A percentile compares a stretch with the other conserved stretches of the same genome.
These are phyloP conservation scores for Orbilia quercus DNA, from an alignment of 2,329 filamentous ascomycete genomes.

Conservation along the genomic window DNA sequence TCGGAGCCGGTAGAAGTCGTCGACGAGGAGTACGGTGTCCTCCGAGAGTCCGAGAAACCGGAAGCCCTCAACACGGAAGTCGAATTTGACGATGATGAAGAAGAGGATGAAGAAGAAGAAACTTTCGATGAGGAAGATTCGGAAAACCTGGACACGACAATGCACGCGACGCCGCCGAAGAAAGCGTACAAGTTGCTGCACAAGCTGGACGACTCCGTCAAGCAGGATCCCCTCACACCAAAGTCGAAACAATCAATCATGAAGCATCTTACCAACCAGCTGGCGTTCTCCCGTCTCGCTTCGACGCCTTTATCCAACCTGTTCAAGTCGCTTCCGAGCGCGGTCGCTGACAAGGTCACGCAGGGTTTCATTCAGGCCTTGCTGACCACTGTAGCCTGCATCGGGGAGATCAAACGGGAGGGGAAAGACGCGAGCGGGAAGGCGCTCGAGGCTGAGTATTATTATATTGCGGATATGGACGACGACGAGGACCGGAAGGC, in stretches of 20 bases:
- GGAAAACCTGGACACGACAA: conserved; percentile 26
- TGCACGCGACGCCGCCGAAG: conserved; percentile 16
- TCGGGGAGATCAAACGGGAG: conserved; percentile 87
- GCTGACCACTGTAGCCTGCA: conserved; percentile 78
- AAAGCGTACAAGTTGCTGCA: conserved; percentile 39
- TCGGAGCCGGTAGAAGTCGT: conserved; percentile 7
- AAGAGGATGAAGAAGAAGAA: conserved; percentile 72
- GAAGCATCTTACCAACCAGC: conserved; percentile 93
- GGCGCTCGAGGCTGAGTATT: conserved; percentile 93
- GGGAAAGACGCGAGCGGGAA: conserved; percentile 98
- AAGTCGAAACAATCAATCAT: conserved; percentile 68
- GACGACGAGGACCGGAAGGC: conserved; percentile 80
- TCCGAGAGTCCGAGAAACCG: conserved; percentile 52
- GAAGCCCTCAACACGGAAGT: conserved; percentile 61
- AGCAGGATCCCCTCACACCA: conserved; percentile 63
- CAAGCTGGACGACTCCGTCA: conserved; percentile 59
- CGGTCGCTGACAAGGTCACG: conserved; percentile 69
- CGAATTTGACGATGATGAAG: conserved; percentile 79
- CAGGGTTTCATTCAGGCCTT: conserved; percentile 75
- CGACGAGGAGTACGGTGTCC: conserved; percentile 35
- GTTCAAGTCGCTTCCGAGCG: conserved; percentile 79
- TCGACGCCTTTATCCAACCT: conserved; percentile 92
- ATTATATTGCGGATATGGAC: conserved; percentile 91
- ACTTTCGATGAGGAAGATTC: conserved; percentile 24
- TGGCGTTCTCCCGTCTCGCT: conserved; percentile 91